Evolutionary conservation across 352 stramenopile species (phyloP).

Genomic region (Blastocystis hominis): DNA sequence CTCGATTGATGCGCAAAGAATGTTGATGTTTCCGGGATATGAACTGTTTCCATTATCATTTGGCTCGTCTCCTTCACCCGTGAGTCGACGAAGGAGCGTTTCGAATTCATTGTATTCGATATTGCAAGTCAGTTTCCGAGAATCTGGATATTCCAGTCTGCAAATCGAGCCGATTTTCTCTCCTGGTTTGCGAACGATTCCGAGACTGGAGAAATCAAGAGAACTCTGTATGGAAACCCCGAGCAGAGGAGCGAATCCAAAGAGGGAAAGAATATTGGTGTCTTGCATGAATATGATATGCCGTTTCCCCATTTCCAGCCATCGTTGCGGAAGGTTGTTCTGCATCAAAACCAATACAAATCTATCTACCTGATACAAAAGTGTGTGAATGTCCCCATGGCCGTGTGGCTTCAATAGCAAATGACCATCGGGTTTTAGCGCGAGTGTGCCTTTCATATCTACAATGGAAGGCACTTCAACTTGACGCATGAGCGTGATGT

Average conservation of each 20-base stretch:
- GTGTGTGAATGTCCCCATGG: conserved; percentile 89
- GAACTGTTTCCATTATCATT: conserved; percentile 38
- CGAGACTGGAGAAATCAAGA: conserved; percentile 27
- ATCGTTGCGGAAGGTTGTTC: conserved; percentile 69
- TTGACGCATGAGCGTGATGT: conserved; percentile 89
- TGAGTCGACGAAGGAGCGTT: background rate
- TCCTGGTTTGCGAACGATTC: conserved; percentile 38
- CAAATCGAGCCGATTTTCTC: conserved; percentile 40
- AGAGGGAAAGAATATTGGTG: conserved; percentile 62
- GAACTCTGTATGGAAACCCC: conserved; percentile 55
- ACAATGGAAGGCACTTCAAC: conserved; percentile 83
- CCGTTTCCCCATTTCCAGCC: conserved; percentile 69
- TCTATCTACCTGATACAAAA: conserved; percentile 67
- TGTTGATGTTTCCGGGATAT: conserved; percentile 80
- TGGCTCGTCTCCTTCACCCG: background rate
- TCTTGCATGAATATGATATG: conserved; percentile 84
- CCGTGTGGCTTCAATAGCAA: conserved; percentile 83
- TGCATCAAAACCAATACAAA: background rate
- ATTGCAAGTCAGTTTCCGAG: background rate
- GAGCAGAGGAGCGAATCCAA: conserved; percentile 58
- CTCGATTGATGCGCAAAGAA: conserved; percentile 73
- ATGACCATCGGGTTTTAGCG: conserved; percentile 65
- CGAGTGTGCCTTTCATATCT: conserved; percentile 73
- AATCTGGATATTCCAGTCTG: background rate
- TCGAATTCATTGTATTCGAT: conserved; percentile 30